Evolutionary conservation across 305 asterid species (phyloP), one percentile per base, ranked within the genome.

Genomic region (Fraxinus floribunda): DNA sequence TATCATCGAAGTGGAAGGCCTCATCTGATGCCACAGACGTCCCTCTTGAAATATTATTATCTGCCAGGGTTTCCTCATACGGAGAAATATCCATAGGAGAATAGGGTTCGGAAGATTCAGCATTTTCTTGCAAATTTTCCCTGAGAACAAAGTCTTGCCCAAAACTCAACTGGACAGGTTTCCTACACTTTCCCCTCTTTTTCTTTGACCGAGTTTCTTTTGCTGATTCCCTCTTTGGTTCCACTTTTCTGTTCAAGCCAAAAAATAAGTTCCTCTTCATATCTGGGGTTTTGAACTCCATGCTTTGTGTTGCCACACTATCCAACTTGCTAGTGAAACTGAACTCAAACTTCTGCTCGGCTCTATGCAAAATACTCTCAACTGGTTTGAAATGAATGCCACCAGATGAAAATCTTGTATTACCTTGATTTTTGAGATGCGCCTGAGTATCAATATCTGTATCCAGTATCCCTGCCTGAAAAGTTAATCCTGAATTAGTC

Each of bases 21-120:
- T 90, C 95, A 78, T 93, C 99, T 29, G 95, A 91, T 82, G 92
- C 89, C 82, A 91, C 92, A 34, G 98, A 94, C 78, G 95, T 87
- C 88, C 90, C 97, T 84, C 94, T 88, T 26, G 97, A 91, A 39
- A 83, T 75, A 39, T 76, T 72, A 82, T 62, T 80, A 83, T 86
- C 90, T 39, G 88, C 94, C 75, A 91, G 81, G 66, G 90, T 88
- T 86, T 94, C 97, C 82, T 88, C 92, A 77, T 90, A 96, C 0
- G 99, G 98, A 85, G 99, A 96, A 88, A 93, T 84, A 84, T 96
- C 99, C 99, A 96, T 96, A 35, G 98, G 98, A n/a, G 99, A 96
- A 88, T 92, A 94, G 26, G 89, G 89, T 82, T 90, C 98, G 5
- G 88, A 81, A 73, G 89, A 88, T 81, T 91, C 97, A 13, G 85